These are phyloP conservation scores for Chaetomiaceae sp. DNA, from an alignment of 2,329 filamentous ascomycete genomes.

Conservation along the genomic window DNA sequence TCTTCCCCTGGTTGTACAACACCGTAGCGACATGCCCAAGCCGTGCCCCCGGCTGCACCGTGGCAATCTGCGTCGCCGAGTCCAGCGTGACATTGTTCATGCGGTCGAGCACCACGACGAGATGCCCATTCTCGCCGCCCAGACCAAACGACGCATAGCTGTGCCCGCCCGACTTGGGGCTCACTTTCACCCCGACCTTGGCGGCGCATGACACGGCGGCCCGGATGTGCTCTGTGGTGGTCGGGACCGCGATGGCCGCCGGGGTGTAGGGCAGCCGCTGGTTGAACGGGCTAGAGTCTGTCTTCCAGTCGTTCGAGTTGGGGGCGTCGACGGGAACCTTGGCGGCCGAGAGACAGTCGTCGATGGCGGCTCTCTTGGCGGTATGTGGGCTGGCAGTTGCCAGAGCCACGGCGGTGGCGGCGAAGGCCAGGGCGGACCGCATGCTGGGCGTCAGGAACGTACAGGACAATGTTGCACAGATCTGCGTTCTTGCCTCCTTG, in stretches of 20 bases:
- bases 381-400: too few species aligned
- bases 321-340: conserved; percentile 26
- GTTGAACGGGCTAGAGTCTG: conserved; percentile 30
- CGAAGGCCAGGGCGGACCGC: too few species aligned
- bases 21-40: conserved; percentile 44
- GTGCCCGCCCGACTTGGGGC: conserved; percentile 47
- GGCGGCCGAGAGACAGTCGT: conserved; percentile 29
- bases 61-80: conserved; percentile 36
- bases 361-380: conserved; percentile 27
- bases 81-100: conserved; percentile 42
- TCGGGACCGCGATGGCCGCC: conserved; percentile 40
- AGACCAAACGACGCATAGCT: conserved; percentile 47
- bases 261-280: conserved; percentile 35
- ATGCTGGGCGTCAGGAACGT: too few species aligned
- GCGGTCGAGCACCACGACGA: conserved; percentile 46
- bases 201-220: conserved; percentile 44
- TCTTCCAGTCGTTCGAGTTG: conserved; percentile 25
- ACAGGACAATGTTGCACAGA: too few species aligned
- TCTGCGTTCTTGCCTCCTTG: too few species aligned
- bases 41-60: conserved; percentile 48
- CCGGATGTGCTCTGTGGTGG: conserved; percentile 40
- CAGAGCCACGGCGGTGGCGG: too few species aligned
- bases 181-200: conserved; percentile 40
- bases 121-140: conserved; percentile 44
- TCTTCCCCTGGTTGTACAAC: conserved; percentile 36